A percentile compares a stretch with the other conserved stretches of the same genome.
phyloP scores from a whole-genome alignment of 164 flowering plant species.

The Nymphaea thermarum region DNA sequence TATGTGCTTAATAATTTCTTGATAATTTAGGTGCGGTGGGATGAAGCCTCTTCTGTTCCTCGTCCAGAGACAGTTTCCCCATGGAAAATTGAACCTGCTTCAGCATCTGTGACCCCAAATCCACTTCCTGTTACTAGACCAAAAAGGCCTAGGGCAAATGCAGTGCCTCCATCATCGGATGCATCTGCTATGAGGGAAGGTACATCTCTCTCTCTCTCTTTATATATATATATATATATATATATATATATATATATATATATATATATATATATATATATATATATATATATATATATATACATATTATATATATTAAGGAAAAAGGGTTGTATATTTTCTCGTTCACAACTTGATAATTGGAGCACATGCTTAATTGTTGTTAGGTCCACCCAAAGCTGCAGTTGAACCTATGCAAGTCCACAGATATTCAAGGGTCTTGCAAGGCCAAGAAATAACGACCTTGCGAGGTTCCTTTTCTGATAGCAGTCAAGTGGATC shows the following conservation, averaged over 20 bases:
- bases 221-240: neutral
- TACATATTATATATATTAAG: too few relatives aligned
- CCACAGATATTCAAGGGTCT: slow-evolving; percentile 66
- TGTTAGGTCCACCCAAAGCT: slow-evolving; percentile 52
- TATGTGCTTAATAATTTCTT: neutral
- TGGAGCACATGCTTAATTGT: neutral
- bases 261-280: neutral
- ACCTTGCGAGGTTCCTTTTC: slow-evolving; percentile 58
- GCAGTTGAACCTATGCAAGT: slow-evolving; percentile 45
- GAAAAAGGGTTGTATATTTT: neutral
- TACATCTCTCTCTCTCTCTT: slow-evolving; percentile 8
- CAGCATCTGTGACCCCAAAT: slow-evolving; percentile 2
- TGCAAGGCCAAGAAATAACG: slow-evolving; percentile 87
- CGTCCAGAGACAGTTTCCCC: slow-evolving; percentile 39
- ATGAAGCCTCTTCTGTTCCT: slow-evolving; percentile 14
- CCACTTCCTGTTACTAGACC: slow-evolving; percentile 6
- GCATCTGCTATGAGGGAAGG: slow-evolving; percentile 79
- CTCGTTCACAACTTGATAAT: neutral
- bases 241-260: neutral
- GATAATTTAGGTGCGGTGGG: slow-evolving; percentile 44
- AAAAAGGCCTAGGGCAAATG: slow-evolving; percentile 18
- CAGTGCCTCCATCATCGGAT: slow-evolving; percentile 56
- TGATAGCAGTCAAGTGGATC: slow-evolving; percentile 49
- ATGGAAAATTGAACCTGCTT: slow-evolving; percentile 36
- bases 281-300: neutral